These are phyloP conservation scores for Aspergillus uvarum DNA, from an alignment of 2,329 filamentous ascomycete genomes.

Conservation along the genomic window DNA sequence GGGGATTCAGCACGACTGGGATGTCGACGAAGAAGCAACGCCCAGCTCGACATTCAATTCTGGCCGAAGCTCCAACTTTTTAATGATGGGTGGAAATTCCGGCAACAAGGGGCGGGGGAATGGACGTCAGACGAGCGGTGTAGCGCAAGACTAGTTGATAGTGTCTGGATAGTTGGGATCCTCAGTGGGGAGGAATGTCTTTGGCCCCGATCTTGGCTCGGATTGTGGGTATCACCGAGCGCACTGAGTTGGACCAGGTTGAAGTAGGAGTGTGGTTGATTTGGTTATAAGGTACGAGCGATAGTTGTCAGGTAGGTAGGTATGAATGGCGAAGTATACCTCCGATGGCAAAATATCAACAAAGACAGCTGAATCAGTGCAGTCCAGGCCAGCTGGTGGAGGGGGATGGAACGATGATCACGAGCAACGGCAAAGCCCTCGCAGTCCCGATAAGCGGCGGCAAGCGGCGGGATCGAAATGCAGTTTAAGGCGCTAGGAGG, in stretches of 20 bases:
- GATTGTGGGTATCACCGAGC: not conserved
- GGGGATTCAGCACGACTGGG: not conserved
- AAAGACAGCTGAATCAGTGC: not conserved
- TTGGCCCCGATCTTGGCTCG: constrained; percentile 15
- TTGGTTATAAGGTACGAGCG: too few relatives aligned
- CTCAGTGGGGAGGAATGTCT: constrained; percentile 17
- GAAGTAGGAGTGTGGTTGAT: too few relatives aligned
- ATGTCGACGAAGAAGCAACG: not conserved
- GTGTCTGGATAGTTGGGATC: constrained; percentile 4
- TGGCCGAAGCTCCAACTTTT: constrained; percentile 8
- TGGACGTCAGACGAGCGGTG: constrained; percentile 23
- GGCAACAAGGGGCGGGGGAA: not conserved
- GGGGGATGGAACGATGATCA: constrained; percentile 7
- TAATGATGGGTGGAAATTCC: constrained; percentile 13
- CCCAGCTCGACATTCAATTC: constrained; percentile 15
- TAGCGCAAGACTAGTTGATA: constrained; percentile 14
- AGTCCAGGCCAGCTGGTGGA: constrained; percentile 11
- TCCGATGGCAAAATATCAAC: constrained; percentile 1
- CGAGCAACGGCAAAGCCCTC: not conserved
- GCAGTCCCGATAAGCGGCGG: not conserved
- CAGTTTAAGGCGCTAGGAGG: too few relatives aligned
- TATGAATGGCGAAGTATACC: not conserved
- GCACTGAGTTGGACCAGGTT: not conserved
- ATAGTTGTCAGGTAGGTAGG: not conserved
- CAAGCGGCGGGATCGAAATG: constrained; percentile 2